Conservation (phyloP, 805 yeast genomes). For the Kodamaea leandrae region DNA sequence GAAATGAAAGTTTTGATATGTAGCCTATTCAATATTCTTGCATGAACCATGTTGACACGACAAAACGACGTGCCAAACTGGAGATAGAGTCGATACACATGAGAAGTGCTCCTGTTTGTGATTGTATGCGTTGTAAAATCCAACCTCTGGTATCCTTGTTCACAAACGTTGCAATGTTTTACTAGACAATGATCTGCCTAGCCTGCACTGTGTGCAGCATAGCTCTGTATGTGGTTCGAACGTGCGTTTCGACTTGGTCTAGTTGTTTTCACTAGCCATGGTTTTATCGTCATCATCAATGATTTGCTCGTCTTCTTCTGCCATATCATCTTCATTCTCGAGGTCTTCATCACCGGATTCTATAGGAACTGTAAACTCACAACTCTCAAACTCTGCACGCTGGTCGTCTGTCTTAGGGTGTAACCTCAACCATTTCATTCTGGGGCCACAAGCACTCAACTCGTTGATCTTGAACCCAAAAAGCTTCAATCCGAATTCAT, state of each 20-base stretch:
- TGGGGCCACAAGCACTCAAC: slow-evolving; percentile 74
- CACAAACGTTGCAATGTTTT: no score
- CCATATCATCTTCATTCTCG: slow-evolving; percentile 21
- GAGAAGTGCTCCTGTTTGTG: no score
- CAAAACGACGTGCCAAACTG: no score
- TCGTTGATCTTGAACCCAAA: slow-evolving; percentile 87
- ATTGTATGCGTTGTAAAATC: no score
- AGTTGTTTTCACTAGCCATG: slow-evolving; percentile 38
- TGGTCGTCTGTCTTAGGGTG: slow-evolving; percentile 65
- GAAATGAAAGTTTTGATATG: no score
- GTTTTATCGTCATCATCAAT: slow-evolving; percentile 30
- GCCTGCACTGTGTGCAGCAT: no score
- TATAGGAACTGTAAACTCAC: slow-evolving; percentile 59
- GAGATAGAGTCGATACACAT: no score
- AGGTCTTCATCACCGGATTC: slow-evolving; percentile 29
- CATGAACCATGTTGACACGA: no score
- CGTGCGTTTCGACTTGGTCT: neutral
- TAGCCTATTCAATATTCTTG: no score
- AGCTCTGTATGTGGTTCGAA: no score
- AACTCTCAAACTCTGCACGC: slow-evolving; percentile 56
- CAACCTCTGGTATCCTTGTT: no score
- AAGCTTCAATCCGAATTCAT: slow-evolving; percentile 66
- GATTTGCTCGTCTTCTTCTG: neutral
- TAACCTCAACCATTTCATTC: slow-evolving; percentile 93
- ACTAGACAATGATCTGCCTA: no score